phyloP scores from a whole-genome alignment of 192 early-diverging fungal genomes.

The Polychytrium aggregatum region DNA sequence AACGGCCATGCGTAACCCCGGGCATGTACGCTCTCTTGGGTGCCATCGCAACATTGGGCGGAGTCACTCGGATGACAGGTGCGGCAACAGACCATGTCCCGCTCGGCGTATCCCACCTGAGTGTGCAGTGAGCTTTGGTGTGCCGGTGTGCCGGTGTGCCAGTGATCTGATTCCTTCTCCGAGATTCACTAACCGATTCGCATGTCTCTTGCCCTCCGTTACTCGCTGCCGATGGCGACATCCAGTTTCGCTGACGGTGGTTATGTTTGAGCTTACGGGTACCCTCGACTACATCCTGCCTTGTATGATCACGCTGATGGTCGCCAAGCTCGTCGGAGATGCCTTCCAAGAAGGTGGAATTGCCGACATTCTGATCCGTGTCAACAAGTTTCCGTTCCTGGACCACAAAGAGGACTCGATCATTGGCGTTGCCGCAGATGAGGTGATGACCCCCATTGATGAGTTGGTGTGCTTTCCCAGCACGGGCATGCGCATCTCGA shows the following conservation, averaged over 20 bases:
- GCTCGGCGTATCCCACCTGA: too few relatives aligned
- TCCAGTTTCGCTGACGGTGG: constrained; percentile 55
- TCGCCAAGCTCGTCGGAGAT: constrained; percentile 48
- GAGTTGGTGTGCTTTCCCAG: constrained; percentile 22
- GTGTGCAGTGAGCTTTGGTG: too few relatives aligned
- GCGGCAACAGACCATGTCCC: too few relatives aligned
- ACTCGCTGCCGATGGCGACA: too few relatives aligned
- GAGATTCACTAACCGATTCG: too few relatives aligned
- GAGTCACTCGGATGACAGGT: constrained; percentile 77
- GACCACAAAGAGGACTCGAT: constrained; percentile 28
- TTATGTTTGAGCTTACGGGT: constrained; percentile 99
- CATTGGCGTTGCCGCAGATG: constrained; percentile 65
- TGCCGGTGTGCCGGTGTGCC: too few relatives aligned
- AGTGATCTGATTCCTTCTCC: too few relatives aligned
- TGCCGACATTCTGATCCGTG: constrained; percentile 13
- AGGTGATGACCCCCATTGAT: constrained; percentile 64
- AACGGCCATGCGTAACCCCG: constrained; percentile 51
- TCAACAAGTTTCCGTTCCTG: constrained; percentile 35
- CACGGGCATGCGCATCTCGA: constrained; percentile 22
- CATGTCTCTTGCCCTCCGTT: too few relatives aligned
- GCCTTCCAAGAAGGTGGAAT: constrained; percentile 33
- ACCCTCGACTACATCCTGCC: constrained; percentile 91
- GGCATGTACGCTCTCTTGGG: constrained; percentile 94
- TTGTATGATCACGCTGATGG: constrained; percentile 45
- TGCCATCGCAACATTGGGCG: constrained; percentile 78